Evolutionary conservation across 2,329 filamentous ascomycete species (phyloP), one percentile per base, ranked within the genome.

Genomic region (Colletotrichum falcatum): DNA sequence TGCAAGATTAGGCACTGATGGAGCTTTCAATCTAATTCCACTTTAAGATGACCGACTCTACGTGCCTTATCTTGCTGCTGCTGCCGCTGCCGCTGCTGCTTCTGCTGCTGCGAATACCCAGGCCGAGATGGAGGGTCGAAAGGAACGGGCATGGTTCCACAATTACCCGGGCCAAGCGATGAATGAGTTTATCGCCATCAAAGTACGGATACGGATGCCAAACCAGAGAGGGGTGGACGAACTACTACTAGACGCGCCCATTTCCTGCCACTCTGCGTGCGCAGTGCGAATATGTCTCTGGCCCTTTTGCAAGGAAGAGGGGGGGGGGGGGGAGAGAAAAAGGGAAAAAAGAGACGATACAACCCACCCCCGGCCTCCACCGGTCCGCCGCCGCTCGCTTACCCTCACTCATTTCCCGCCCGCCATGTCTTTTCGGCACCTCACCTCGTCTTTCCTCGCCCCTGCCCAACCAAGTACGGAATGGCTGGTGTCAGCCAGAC

Each of bases 131-230:
- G 42, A 46, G 39, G 18, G n/a, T 58, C 58, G 37, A 58, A 68
- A 58, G 2, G n/a, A 56, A 67, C 53, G 42, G 26, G 11, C 33
- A 44, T 33, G 56, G 60, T 35, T 64, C 65, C 65, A 68, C 60
- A 68, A 46, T 68, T 68, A 68, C 61, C 65, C 65, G 61, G 46
- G n/a, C 58, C 60, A n/a, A 53, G 44, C 51, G 16, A 67, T 46
- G 49, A 55, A 54, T 42, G 18, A 6, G 39, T 54, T 53, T 37
- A 18, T 18, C 12, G 39, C 51, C 11, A 44, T 37, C 61, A 60
- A 48, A 42, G 44, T 61, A 51, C 59, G 14, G 37, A 39, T 2
- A 3, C 5, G 12, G 6, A 8, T 1, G 37, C n/a, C n/a, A n/a
- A n/a, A n/a, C n/a, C n/a, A n/a, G n/a, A n/a, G 35, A 2, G 7